Percentiles rank a stretch among this genome's conserved stretches.
Evolutionary conservation across 2,329 filamentous ascomycete genomes (phyloP).

Genomic region (Fusarium devonianum): DNA sequence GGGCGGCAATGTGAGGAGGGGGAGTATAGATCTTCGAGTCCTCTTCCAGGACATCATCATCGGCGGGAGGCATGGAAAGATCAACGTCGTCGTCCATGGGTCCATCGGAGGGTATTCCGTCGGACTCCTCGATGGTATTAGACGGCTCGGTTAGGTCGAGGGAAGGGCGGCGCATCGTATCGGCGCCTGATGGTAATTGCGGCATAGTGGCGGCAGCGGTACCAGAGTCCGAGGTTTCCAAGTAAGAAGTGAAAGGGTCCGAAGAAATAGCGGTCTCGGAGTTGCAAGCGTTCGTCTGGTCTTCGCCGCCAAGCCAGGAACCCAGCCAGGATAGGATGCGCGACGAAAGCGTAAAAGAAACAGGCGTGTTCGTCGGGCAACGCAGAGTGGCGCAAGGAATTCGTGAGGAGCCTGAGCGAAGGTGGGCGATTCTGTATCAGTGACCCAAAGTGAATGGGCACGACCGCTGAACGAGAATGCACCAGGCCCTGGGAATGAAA

Average conservation of each 20-base stretch:
- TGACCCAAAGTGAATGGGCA: slow-evolving; percentile 18
- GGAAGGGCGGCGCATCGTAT: slow-evolving; percentile 54
- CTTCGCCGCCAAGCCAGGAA: slow-evolving; percentile 13
- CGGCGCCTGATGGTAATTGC: slow-evolving; percentile 29
- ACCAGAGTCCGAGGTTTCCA: background rate
- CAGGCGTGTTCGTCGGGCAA: slow-evolving; percentile 15
- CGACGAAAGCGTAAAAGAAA: slow-evolving; percentile 24
- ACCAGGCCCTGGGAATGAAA: slow-evolving; percentile 20
- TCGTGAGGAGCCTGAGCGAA: slow-evolving; percentile 1
- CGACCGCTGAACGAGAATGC: slow-evolving; percentile 26
- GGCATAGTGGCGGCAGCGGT: slow-evolving; percentile 16
- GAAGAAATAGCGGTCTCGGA: slow-evolving; percentile 4
- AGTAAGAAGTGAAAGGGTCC: slow-evolving; percentile 4
- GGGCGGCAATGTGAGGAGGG: slow-evolving; percentile 78
- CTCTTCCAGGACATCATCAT: slow-evolving; percentile 46
- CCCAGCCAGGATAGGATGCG: slow-evolving; percentile 6
- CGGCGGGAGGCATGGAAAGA: slow-evolving; percentile 49
- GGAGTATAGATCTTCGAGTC: slow-evolving; percentile 61
- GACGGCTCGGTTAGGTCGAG: slow-evolving; percentile 52
- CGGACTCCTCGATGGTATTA: slow-evolving; percentile 50
- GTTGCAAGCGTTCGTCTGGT: slow-evolving; percentile 6
- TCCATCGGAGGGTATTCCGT: slow-evolving; percentile 42
- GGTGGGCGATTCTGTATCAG: slow-evolving; percentile 28
- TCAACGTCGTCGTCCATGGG: slow-evolving; percentile 46
- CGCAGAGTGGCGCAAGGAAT: slow-evolving; percentile 33